A percentile compares a stretch with the other conserved stretches of the same genome.
These are phyloP conservation scores for Fraxinus velutina DNA, from an alignment of 305 asterid species.

Conservation along the genomic window DNA sequence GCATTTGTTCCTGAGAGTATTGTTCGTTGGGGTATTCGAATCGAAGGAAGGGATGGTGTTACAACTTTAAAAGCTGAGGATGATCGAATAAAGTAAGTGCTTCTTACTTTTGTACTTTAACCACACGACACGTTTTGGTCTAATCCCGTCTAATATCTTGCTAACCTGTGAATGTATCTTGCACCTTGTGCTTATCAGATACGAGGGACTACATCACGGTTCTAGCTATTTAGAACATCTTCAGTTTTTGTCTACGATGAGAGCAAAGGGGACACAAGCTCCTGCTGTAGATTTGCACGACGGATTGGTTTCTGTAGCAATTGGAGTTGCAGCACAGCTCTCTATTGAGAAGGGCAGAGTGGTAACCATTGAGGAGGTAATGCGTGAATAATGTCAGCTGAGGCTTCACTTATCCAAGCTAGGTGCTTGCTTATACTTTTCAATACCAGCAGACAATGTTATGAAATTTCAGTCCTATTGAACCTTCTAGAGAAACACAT, in stretches of 20 bases:
- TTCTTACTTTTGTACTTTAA: background rate
- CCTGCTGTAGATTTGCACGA: slow-evolving; percentile 73
- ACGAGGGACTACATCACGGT: slow-evolving; percentile 89
- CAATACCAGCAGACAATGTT: background rate
- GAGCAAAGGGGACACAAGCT: slow-evolving; percentile 52
- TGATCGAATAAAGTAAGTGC: slow-evolving; percentile 64
- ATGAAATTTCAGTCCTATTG: background rate
- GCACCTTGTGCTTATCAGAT: slow-evolving; percentile 36
- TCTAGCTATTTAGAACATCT: slow-evolving; percentile 92
- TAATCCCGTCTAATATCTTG: background rate
- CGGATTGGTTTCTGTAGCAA: slow-evolving; percentile 86
- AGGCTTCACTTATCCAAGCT: background rate
- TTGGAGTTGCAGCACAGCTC: slow-evolving; percentile 90
- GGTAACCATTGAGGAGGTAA: slow-evolving; percentile 62
- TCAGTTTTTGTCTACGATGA: slow-evolving; percentile 59
- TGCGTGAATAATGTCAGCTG: slow-evolving; percentile 20
- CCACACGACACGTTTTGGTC: background rate
- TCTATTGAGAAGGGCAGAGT: slow-evolving; percentile 76
- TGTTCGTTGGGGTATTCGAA: slow-evolving; percentile 71
- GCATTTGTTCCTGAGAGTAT: slow-evolving; percentile 87
- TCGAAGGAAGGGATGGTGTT: slow-evolving; percentile 64
- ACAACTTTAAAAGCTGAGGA: slow-evolving; percentile 60
- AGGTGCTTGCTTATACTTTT: background rate
- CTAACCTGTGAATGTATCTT: background rate
- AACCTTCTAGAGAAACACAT: background rate